Base-by-base conservation (phyloP, 2,329 filamentous ascomycete genomes). In the Fusarium oligoseptatum region DNA sequence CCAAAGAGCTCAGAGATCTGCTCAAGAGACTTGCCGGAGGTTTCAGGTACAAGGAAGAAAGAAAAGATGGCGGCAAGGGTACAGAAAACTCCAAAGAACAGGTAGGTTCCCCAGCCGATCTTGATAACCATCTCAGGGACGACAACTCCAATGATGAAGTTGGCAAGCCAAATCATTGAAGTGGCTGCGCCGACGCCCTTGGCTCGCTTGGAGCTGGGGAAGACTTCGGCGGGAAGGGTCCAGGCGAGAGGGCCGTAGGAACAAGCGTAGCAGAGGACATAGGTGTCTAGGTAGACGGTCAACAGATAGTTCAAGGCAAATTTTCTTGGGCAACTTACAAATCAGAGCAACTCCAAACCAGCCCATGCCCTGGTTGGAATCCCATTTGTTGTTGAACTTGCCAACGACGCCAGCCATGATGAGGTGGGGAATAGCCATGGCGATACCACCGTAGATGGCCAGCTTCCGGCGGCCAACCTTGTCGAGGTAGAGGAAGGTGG, bases 71-170 rank as follows among this genome's bases (percentile, higher is more conserved):
- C 81, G 1, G 85, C 84, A 1, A 88, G 77, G 0, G 85, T 73
- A 68, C 87, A 89, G 73, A 89, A 89, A 8, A 84, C 77, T 0
- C 86, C 87, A 60, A 89, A 90, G 81, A 90, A 90, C 10, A 88
- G 81, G 66, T 89, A 90, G 0, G 84, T 84, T 2, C 85, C 84
- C 69, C 81, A 86, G 2, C 82, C 82, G 1, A 86, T 88, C 45
- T 87, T 85, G 63, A 88, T 81, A 7, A 90, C 83, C 50, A 91
- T 84, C 2, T 87, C 86, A 0, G 88, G 89, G 0, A 88, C 89
- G 17, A 88, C 86, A 22, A 90, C 83, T 9, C 88, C 88, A 56
- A 80, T 74, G 34, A 79, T 86, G 64, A 81, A 82, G 68, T 80
- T 82, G 6, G 75, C 77, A 7, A 85, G 64, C 83, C 83, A 85